Evolutionary conservation across 2,329 filamentous ascomycete species (phyloP), one percentile per base, ranked within the genome.

Genomic region (Ciborinia camelliae): DNA sequence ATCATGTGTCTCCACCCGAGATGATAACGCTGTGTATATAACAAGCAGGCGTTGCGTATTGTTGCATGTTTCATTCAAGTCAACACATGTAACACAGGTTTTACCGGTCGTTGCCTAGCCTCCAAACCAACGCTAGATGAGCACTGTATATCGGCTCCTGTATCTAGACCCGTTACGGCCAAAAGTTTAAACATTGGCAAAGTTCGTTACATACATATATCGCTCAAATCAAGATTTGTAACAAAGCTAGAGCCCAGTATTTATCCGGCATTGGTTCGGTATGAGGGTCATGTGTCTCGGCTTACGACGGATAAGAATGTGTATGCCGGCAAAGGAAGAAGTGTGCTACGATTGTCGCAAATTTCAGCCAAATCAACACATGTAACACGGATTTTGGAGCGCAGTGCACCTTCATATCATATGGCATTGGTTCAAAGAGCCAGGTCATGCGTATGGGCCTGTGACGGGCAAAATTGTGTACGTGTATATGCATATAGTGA

Each of bases 41-140:
- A 2, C 20, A 26, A 48, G 12, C 4, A 30, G 26, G 14, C 14
- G 26, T 28, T 55, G 35, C 14, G 20, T 63, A 39, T 54, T 63
- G 61, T 63, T 63, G 61, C 61, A 55, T 28, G 30, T 55, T 28
- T 63, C 23, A 30, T 26, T 28, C n/a, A 10, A 55, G 28, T n/a
- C 60, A 54, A 23, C 39, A 26, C 1, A 62, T n/a, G 60, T 62
- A 35, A 37, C 12, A 62, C 39, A 48, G 18, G n/a, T 30, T 12
- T 45, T 9, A 35, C 5, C 23, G 14, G 9, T 18, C n/a, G 18
- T 6, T 39, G 7, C 35, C 15, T 15, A 39, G 9, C 14, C 26
- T n/a, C n/a, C n/a, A n/a, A n/a, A n/a, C n/a, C n/a, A n/a, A n/a
- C n/a, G n/a, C n/a, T n/a, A n/a, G n/a, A n/a, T n/a, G n/a, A n/a